Conservation (phyloP, 768 basidiomycete species). For the Suillus hirtellus region DNA sequence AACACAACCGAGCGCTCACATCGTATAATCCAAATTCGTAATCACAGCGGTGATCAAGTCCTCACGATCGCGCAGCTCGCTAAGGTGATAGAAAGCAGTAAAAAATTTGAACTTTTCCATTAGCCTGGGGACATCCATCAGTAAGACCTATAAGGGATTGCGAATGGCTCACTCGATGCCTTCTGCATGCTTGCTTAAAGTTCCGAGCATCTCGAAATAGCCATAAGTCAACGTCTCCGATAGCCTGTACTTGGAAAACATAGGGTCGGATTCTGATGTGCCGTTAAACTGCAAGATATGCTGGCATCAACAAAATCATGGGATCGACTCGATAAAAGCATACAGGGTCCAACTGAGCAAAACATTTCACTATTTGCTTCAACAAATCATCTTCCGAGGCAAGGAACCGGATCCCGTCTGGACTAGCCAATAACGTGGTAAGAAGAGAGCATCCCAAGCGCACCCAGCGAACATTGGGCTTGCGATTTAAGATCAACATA, state of each 20-base stretch:
- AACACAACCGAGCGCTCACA: conserved; percentile 48
- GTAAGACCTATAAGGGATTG: neutral
- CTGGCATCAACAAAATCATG: conserved; percentile 6
- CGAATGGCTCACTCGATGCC: conserved; percentile 69
- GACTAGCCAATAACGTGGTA: conserved; percentile 76
- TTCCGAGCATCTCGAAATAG: conserved; percentile 95
- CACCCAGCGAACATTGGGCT: conserved; percentile 87
- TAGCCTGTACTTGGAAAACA: conserved; percentile 83
- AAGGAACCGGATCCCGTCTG: conserved; percentile 84
- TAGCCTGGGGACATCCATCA: conserved; percentile 47
- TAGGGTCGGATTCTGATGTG: conserved; percentile 69
- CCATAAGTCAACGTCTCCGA: conserved; percentile 84
- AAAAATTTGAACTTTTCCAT: conserved; percentile 92
- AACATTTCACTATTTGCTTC: conserved; percentile 78
- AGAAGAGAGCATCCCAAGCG: conserved; percentile 80
- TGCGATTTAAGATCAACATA: conserved; percentile 8
- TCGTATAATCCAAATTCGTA: conserved; percentile 87
- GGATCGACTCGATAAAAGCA: conserved; percentile 23
- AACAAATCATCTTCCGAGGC: conserved; percentile 82
- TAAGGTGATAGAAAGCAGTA: conserved; percentile 93
- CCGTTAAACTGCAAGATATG: conserved; percentile 59
- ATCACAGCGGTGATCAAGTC: conserved; percentile 91
- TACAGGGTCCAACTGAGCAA: conserved; percentile 92
- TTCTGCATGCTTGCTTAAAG: conserved; percentile 82
- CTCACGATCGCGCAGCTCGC: conserved; percentile 87